Evolutionary conservation across 2,329 filamentous ascomycete species (phyloP), one percentile per base, ranked within the genome.

Genomic region (Aspergillus pseudoterreus): DNA sequence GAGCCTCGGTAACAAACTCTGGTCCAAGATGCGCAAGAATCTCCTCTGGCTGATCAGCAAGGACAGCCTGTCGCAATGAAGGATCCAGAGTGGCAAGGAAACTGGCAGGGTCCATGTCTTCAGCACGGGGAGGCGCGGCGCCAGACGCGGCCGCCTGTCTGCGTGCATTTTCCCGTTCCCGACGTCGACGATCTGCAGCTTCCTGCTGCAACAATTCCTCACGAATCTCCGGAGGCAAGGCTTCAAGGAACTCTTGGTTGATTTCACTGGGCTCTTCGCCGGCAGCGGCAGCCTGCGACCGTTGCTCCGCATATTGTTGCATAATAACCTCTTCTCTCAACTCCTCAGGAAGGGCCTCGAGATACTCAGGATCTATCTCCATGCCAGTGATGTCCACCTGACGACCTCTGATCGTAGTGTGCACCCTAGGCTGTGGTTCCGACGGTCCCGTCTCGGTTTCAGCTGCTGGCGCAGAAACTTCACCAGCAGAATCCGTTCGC

Each of bases 291-390:
- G 90, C 89, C 69, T 94, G 84, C 6, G 87, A 87, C 56, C 92
- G 85, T 59, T 92, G 83, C 58, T 90, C 85, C 47, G 88, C 90
- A 57, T 96, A 82, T 53, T 95, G 91, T 56, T 92, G 86, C 69
- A 95, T 90, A 58, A 99, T 89, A 45, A 99, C 94, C 68, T 99
- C 94, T 70, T 97, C 92, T 43, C 94, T 83, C 66, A 97, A 85
- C 55, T 99, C 95, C 62, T 99, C 94, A 0, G 94, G 94, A n/a
- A 99, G 76, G n/a, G 92, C 95, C 53, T 94, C 90, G 6, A 99
- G 82, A 71, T 96, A 99, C 51, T 95, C 92, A 14, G 88, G 83
- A 66, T 99, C 94, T 61, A 99, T 97, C 45, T 92, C 92, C 55
- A 99, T 80, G 54, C 90, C 89, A 0, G 94, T 99, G 45, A 99